Evolutionary conservation across 768 basidiomycete species (phyloP).

Genomic region (Collybiopsis luxurians): DNA sequence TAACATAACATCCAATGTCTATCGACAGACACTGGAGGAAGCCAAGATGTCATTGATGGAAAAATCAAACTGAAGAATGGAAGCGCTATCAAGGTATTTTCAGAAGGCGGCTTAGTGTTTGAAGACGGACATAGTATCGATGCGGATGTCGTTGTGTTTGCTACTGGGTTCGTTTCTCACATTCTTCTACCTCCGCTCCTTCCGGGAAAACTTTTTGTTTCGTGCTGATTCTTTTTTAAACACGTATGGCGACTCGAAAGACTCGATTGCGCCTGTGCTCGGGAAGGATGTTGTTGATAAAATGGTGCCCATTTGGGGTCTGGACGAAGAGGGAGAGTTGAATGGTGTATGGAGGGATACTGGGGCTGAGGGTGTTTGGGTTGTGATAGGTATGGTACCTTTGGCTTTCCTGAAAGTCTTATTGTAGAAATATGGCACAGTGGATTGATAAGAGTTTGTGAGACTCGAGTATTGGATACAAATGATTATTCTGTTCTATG

Average conservation of each 20-base stretch:
- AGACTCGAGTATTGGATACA: too few relatives aligned
- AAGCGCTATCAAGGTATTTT: slow-evolving; percentile 43
- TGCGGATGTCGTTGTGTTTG: slow-evolving; percentile 58
- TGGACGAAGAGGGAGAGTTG: slow-evolving; percentile 64
- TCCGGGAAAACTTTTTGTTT: neutral
- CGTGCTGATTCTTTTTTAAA: slow-evolving; percentile 35
- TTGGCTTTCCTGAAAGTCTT: neutral
- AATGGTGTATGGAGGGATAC: slow-evolving; percentile 47
- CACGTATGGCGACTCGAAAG: slow-evolving; percentile 37
- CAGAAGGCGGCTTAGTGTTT: slow-evolving; percentile 40
- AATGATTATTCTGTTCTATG: neutral
- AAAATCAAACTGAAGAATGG: slow-evolving; percentile 72
- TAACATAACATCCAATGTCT: too few relatives aligned
- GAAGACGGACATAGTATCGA: slow-evolving; percentile 43
- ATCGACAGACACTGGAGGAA: slow-evolving; percentile 60
- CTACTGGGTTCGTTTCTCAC: slow-evolving; percentile 44
- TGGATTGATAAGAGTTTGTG: too few relatives aligned
- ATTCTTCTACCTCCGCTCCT: neutral
- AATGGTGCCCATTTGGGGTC: slow-evolving; percentile 59
- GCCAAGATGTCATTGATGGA: slow-evolving; percentile 61
- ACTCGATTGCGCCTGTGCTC: slow-evolving; percentile 27
- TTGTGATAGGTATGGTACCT: slow-evolving; percentile 46
- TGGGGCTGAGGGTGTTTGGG: slow-evolving; percentile 54
- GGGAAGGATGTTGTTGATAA: slow-evolving; percentile 42
- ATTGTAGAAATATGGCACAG: neutral